Evolutionary conservation across 2,329 filamentous ascomycete genomes (phyloP).

Genomic region (Coniochaeta sp.): DNA sequence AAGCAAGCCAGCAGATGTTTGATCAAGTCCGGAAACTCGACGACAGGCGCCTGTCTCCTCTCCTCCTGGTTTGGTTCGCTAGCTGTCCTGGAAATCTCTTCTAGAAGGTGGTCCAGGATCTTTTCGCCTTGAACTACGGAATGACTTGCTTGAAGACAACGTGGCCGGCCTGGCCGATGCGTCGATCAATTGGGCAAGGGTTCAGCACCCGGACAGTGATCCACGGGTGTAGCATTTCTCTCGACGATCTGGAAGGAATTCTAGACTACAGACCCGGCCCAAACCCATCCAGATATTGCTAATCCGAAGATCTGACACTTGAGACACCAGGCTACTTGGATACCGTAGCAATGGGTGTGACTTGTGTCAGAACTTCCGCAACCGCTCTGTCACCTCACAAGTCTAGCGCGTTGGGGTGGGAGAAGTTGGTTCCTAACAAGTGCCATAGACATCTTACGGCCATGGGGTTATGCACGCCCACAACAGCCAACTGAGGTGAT

Average conservation of each 20-base stretch:
- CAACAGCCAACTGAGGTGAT: background rate
- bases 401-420: background rate
- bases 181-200: background rate
- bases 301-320: background rate
- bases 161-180: background rate
- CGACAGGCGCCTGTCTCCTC: background rate
- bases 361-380: background rate
- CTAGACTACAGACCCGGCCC: background rate
- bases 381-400: no score
- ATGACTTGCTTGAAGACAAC: background rate
- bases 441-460: background rate
- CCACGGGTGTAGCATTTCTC: background rate
- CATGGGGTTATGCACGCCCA: background rate
- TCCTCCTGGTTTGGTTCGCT: background rate
- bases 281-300: background rate
- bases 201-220: background rate
- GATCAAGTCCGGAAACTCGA: background rate
- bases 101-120: background rate
- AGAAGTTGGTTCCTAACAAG: background rate
- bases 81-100: background rate
- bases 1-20: constrained; percentile 7
- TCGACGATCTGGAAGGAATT: no score
- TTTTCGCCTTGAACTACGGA: background rate
- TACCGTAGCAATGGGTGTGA: background rate
- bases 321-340: background rate